Base-by-base conservation (phyloP, 768 basidiomycete genomes). In the Fibroporia radiculosa region DNA sequence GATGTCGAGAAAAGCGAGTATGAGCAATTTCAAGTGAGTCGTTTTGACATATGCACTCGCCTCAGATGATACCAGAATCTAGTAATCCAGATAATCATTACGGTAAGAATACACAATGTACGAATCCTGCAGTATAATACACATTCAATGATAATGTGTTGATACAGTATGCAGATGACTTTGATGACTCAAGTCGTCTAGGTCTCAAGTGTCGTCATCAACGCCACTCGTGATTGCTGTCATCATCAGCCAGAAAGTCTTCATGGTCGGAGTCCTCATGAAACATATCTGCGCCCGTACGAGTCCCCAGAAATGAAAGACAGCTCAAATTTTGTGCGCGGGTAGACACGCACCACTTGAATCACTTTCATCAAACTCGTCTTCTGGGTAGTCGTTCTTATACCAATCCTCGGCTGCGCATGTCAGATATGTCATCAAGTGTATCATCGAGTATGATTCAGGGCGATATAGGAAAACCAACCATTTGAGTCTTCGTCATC, bases 401-500 rank as follows among this genome's bases (percentile, higher is more conserved):
- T 87, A 88, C 55, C 81, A 87, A 50, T 86, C 85, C 61, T 90
- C 86, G 14, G 81, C 86, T 88, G 53, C 4, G 42, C 6, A 31
- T 26, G 3, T 34, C 31, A 31, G 27, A 25, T 42, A 3, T n/a
- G n/a, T n/a, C n/a, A n/a, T n/a, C n/a, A n/a, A n/a, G n/a, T n/a
- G 37, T 28, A 25, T 11, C 16, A 24, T 33, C 19, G 26, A 27
- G 24, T 11, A 20, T 16, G 38, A 32, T 19, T 37, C 25, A 13
- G 5, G 38, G 31, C 48, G 38, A 45, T 35, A 32, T 27, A 43
- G 27, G 34, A 12, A 13, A 8, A 59, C 64, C 29, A 35, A 85
- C 87, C 84, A 62, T 90, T 90, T 0, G 87, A 90, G 54, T 90
- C 88, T 52, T 90, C 88, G 48, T 89, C 85, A 3, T 76, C 86